Evolutionary conservation across 148 eudicot species (phyloP), one percentile per base, ranked within the genome.

Genomic region (Fagopyrum esculentum): DNA sequence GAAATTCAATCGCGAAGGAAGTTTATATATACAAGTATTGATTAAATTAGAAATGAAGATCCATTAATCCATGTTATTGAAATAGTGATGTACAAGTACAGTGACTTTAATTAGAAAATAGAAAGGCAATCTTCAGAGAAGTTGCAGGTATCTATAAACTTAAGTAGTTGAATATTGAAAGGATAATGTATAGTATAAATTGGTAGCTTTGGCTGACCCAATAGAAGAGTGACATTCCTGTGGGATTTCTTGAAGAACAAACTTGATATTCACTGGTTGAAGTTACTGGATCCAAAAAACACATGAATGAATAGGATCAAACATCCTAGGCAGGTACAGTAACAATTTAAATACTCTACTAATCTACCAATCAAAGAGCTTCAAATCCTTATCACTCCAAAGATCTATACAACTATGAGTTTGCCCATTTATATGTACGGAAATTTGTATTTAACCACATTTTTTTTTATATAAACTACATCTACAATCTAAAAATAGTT

Each of bases 201-300:
- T 35, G 40, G 40, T 35, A 35, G 40, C n/a, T 52, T 13, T 13
- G 5, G 8, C 19, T 57, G 8, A 1, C 63, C 63, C 63, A 57
- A 57, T 52, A 17, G 63, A 57, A 22, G 22, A 26, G 8, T 55
- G 59, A 57, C 10, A 10, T 4, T 5, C 30, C 9, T 57, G 63
- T 9, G 22, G 35, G 11, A 17, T 57, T 17, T 19, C 30, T 57
- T 57, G 9, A 40, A 5, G 66, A 26, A 6, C 71, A 66, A 40
- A 66, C 6, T 66, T 63, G 44, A 63, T 30, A 59, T 16, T 63
- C 69, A 43, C 69, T 35, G 69, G 16, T 63, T 63, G 16, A 63
- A 63, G 45, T 63, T 66, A 66, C 19, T 66, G 71, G 71, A 66
- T 66, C 71, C 71, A 35, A 64, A 64, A 64, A 64, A 45, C 70